Evolutionary conservation across 345 rosid genomes (phyloP).

Genomic region (Arabidopsis suecica): DNA sequence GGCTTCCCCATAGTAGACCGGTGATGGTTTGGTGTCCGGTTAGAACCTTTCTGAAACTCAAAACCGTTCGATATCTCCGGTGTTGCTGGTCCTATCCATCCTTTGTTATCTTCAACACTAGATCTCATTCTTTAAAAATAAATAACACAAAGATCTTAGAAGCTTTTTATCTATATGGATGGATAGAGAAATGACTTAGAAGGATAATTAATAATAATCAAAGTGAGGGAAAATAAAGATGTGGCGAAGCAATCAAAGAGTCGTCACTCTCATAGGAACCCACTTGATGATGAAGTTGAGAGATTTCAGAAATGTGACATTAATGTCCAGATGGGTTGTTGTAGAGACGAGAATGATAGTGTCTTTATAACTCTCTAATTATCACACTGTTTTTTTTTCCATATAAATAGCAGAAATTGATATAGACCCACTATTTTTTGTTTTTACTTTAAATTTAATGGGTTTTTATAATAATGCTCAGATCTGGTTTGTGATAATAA

Average conservation of each 20-base stretch:
- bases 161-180: background rate
- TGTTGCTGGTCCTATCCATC: conserved; percentile 37
- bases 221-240: conserved; percentile 28
- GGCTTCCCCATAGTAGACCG: conserved; percentile 82
- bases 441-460: background rate
- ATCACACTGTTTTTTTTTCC: conserved; percentile 20
- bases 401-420: conserved; percentile 20
- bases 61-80: conserved; percentile 58
- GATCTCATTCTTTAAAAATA: conserved; percentile 61
- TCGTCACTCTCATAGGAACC: conserved; percentile 48
- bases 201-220: conserved; percentile 16
- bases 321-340: conserved; percentile 42
- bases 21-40: conserved; percentile 63
- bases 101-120: conserved; percentile 37
- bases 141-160: conserved; percentile 1
- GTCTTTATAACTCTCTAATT: conserved; percentile 22
- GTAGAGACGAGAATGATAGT: conserved; percentile 38
- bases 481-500: conserved; percentile 31
- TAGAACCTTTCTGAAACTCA: conserved; percentile 75
- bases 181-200: conserved; percentile 36
- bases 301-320: conserved; percentile 38
- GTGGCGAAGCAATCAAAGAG: conserved; percentile 44
- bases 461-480: conserved; percentile 12
- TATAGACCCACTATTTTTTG: conserved; percentile 3
- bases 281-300: conserved; percentile 40